A percentile compares a stretch with the other conserved stretches of the same genome.
Evolutionary conservation across 257 asterid genomes (phyloP).

Genomic region (Coffea canephora): DNA sequence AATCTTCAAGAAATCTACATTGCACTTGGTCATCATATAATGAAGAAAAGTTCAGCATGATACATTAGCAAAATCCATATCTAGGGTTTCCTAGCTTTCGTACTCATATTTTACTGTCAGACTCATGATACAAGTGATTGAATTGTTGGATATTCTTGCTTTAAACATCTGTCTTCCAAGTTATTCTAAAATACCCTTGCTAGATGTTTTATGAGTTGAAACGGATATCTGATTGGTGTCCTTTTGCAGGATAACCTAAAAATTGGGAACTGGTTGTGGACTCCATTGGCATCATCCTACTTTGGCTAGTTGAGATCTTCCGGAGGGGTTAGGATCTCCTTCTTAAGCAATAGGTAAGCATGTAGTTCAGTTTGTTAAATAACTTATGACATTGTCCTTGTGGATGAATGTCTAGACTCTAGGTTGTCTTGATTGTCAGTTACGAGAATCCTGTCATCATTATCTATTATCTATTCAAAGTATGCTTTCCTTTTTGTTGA

Average conservation of each 20-base stretch:
- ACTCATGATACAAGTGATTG: too few species aligned
- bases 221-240: not conserved
- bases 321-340: conserved; percentile 28
- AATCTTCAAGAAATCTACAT: too few species aligned
- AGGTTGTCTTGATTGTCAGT: conserved; percentile 20
- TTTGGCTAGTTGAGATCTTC: conserved; percentile 19
- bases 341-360: conserved; percentile 53
- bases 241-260: conserved; percentile 27
- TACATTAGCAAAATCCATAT: too few species aligned
- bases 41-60: too few species aligned
- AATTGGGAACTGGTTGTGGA: conserved; percentile 15
- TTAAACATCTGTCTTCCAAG: not conserved
- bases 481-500: conserved; percentile 41
- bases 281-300: conserved; percentile 22
- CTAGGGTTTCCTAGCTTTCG: not conserved
- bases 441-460: not conserved
- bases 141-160: not conserved
- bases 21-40: not conserved
- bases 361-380: conserved; percentile 40
- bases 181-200: not conserved
- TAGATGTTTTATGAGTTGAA: not conserved
- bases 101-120: not conserved
- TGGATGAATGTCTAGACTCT: conserved; percentile 20
- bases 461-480: conserved; percentile 11
- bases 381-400: conserved; percentile 25